Conservation (phyloP, 2,329 filamentous ascomycete species). For the Tolypocladium endophyticum region DNA sequence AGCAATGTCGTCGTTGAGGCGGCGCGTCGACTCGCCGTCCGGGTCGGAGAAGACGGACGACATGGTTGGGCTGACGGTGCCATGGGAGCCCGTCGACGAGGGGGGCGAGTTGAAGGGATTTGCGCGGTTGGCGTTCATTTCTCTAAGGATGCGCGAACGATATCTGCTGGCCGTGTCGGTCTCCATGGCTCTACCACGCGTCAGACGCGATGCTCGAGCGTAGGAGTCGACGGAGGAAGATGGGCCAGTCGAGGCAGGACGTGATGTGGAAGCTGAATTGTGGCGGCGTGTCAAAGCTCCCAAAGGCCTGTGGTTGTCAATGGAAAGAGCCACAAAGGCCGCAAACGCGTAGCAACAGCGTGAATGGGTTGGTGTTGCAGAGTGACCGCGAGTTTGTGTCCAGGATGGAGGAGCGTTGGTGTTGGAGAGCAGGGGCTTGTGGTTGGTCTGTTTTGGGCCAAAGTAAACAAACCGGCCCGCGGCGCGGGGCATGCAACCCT, state of each 20-base stretch:
- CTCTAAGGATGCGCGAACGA: slow-evolving; percentile 37
- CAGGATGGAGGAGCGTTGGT: background rate
- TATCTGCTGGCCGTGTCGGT: slow-evolving; percentile 28
- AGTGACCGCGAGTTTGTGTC: background rate
- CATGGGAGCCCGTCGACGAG: slow-evolving; percentile 46
- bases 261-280: background rate
- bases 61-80: slow-evolving; percentile 42
- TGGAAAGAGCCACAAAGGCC: background rate
- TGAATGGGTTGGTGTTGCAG: background rate
- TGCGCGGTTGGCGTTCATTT: slow-evolving; percentile 41
- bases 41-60: slow-evolving; percentile 42
- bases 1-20: slow-evolving; percentile 37
- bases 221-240: background rate
- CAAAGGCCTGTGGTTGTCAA: background rate
- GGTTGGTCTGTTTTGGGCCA: background rate
- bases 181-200: slow-evolving; percentile 25
- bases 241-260: background rate
- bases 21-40: slow-evolving; percentile 43
- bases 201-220: slow-evolving; percentile 1
- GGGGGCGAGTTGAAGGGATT: slow-evolving; percentile 50
- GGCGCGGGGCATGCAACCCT: background rate
- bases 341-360: background rate
- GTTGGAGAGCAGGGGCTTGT: background rate
- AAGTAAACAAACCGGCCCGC: background rate
- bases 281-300: background rate